These are phyloP conservation scores for Penicillium polonicum DNA, from an alignment of 2,329 filamentous ascomycete genomes.

Conservation along the genomic window DNA sequence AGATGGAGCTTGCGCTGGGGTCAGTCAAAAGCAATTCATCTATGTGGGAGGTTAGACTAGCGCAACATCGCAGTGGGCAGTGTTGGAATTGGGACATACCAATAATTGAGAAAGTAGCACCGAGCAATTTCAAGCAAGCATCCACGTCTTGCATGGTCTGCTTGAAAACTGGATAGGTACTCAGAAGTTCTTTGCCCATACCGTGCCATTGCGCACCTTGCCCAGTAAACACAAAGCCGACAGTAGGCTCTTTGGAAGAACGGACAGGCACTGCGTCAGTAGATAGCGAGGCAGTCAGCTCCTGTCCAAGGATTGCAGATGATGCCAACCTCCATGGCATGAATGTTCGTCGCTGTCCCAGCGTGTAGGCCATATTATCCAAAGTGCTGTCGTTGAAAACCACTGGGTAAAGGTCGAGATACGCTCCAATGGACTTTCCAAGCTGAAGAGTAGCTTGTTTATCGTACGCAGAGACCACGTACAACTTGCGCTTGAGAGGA, in stretches of 20 bases:
- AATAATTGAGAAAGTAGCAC: constrained; percentile 25
- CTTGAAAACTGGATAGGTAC: constrained; percentile 23
- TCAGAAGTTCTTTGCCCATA: constrained; percentile 35
- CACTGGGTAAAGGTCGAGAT: constrained; percentile 20
- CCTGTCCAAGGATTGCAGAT: constrained; percentile 11
- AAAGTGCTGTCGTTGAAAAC: constrained; percentile 19
- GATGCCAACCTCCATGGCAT: constrained; percentile 23
- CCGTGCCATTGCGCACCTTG: constrained; percentile 38
- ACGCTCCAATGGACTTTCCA: constrained; percentile 14
- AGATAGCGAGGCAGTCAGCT: constrained; percentile 14
- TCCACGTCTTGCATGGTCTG: constrained; percentile 20
- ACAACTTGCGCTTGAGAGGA: constrained; percentile 17
- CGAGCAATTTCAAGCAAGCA: constrained; percentile 17
- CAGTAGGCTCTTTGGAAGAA: constrained; percentile 17
- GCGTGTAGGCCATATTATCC: constrained; percentile 24
- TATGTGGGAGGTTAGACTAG: not conserved
- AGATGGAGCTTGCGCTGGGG: constrained; percentile 18
- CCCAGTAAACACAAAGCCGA: constrained; percentile 40
- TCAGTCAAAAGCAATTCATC: constrained; percentile 25
- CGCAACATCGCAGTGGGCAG: too few species aligned
- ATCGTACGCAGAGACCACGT: constrained; percentile 18
- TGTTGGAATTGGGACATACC: constrained; percentile 11
- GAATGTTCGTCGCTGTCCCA: constrained; percentile 23
- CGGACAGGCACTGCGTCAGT: constrained; percentile 16
- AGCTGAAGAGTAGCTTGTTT: constrained; percentile 19